Evolutionary conservation across 208 protist genomes (phyloP), one percentile per base, ranked within the genome.

Genomic region (Leishmania lainsoni): DNA sequence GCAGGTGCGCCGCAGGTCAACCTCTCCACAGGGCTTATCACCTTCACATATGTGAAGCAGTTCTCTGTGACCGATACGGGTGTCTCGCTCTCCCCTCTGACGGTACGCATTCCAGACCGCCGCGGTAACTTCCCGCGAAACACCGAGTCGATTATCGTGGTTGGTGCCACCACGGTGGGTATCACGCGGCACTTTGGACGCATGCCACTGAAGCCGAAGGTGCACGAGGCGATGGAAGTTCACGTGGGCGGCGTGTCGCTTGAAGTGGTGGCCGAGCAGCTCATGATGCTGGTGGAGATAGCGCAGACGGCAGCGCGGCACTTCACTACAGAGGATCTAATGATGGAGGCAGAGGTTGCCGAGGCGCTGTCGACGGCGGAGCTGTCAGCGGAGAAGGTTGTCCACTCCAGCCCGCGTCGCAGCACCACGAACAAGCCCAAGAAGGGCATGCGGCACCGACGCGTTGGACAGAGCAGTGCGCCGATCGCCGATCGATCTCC

Each of bases 121-220:
- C 76, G 75, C 56, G 68, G 68, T 63, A 71, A 32, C 69, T 81
- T 80, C 75, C 66, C 54, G 68, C 78, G 61, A 42, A 86, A 78
- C 71, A n/a, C 78, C 20, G 80, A 83, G 71, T 83, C 78, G 63
- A 70, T 59, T 73, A 70, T 97, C 26, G 90, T 86, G 52, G 76
- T 91, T 0, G 94, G 93, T 10, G 84, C 89, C 29, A 89, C 92
- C 70, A 81, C 82, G 39, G 74, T 96, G 29, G 82, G 88, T 16
- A 61, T 95, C 5, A 72, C 92, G 26, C 87, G 89, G 69, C 93
- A 96, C 87, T 95, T 92, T 88, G 94, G 94, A 0, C 90, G 86
- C 6, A 91, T 95, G 88, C 92, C 93, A 54, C 75, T 91, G 52
- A 89, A 90, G 42, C 87, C 89, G 3, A 90, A 90, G 75, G 89